A percentile compares a stretch with the other conserved stretches of the same genome.
Evolutionary conservation across 441 rosid species (phyloP).

Genomic region (Geranium incanum): DNA sequence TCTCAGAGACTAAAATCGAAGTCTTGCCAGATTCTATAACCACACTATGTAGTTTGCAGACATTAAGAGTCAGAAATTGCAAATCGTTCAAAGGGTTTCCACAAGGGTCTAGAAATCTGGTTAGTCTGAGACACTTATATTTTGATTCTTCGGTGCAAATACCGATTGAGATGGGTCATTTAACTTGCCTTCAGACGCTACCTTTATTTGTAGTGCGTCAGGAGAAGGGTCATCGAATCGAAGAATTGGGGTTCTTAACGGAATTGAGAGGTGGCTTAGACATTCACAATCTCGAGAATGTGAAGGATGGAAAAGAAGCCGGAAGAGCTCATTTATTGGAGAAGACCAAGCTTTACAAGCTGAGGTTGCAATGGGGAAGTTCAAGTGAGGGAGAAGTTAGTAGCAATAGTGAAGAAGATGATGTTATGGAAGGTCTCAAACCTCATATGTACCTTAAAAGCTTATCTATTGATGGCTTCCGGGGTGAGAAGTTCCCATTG

Average conservation of each 20-base stretch:
- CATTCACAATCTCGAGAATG: conserved; percentile 3
- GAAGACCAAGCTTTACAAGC: conserved; percentile 8
- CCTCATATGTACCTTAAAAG: conserved; percentile 13
- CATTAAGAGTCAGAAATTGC: neutral
- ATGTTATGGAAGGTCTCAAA: conserved; percentile 12
- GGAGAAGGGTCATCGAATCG: neutral
- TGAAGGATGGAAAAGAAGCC: neutral
- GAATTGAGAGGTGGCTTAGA: conserved; percentile 8
- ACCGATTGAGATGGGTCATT: neutral
- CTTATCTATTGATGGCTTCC: conserved; percentile 1
- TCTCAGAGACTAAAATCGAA: conserved; percentile 7
- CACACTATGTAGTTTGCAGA: neutral
- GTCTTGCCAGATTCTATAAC: conserved; percentile 2
- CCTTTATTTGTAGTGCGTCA: neutral
- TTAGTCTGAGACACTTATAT: neutral
- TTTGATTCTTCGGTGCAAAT: conserved; percentile 4
- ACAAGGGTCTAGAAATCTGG: neutral
- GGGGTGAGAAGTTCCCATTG: neutral
- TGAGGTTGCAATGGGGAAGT: conserved; percentile 4
- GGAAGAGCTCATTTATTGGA: neutral
- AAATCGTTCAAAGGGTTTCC: neutral
- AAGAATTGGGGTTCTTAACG: neutral
- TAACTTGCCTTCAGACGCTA: conserved; percentile 5
- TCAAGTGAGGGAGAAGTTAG: neutral
- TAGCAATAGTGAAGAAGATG: neutral